These are phyloP conservation scores for Aspergillus phoenicis DNA, from an alignment of 2,329 filamentous ascomycete species.

Conservation along the genomic window DNA sequence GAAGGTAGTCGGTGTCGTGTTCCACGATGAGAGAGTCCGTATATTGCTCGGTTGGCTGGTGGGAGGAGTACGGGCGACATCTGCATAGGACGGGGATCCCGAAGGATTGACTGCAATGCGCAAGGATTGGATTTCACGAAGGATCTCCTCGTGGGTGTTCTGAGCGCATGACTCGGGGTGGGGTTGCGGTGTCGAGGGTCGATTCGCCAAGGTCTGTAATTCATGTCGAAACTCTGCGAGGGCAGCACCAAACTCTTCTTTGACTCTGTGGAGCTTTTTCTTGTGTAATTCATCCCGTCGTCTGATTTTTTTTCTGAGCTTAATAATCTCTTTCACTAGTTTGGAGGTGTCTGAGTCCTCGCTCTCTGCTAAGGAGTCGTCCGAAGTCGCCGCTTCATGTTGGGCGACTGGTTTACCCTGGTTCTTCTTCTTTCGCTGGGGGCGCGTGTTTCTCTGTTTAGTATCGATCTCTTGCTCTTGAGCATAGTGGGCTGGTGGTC, in stretches of 20 bases:
- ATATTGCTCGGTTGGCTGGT: conserved; percentile 24
- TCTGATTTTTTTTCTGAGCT: conserved; percentile 28
- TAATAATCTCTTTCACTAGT: conserved; percentile 22
- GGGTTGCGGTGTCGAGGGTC: conserved; percentile 15
- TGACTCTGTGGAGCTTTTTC: conserved; percentile 24
- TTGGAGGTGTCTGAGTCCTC: conserved; percentile 12
- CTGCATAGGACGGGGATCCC: conserved; percentile 21
- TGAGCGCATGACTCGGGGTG: conserved; percentile 15
- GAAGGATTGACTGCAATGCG: not conserved
- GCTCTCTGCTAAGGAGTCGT: conserved; percentile 18
- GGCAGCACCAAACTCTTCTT: conserved; percentile 23
- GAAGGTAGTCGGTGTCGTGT: conserved; percentile 23
- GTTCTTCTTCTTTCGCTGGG: too few relatives aligned
- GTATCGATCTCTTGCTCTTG: too few relatives aligned
- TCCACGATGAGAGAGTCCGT: conserved; percentile 20
- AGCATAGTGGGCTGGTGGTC: too few relatives aligned
- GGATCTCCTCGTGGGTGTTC: conserved; percentile 18
- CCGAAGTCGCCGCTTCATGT: conserved; percentile 19
- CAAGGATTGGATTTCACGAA: not conserved
- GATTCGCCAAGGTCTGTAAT: conserved; percentile 19
- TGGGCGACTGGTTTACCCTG: not conserved
- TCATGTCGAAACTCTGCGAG: conserved; percentile 22
- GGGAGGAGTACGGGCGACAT: conserved; percentile 21
- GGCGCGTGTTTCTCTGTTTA: too few relatives aligned
- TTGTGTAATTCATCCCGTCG: conserved; percentile 23